Evolutionary conservation across 2,329 filamentous ascomycete species (phyloP).

Genomic region (Aspergillus carbonarius): DNA sequence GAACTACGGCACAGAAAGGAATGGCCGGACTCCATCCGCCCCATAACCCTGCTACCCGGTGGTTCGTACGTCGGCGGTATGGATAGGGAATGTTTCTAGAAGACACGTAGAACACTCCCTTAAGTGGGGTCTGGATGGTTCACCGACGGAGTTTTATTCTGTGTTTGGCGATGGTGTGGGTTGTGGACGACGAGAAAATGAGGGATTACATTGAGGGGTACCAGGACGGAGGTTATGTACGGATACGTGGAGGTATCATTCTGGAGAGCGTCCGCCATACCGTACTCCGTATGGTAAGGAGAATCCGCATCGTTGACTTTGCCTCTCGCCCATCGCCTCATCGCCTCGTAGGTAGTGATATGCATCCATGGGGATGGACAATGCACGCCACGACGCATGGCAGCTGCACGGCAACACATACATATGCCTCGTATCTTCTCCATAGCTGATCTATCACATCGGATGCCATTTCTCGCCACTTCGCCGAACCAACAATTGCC

Average conservation of each 20-base stretch:
- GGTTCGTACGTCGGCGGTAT: neutral
- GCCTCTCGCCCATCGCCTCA: too few species aligned
- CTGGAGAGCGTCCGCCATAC: too few species aligned
- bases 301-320: too few species aligned
- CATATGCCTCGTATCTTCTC: neutral
- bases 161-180: neutral
- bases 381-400: neutral
- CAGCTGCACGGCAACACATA: neutral
- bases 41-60: constrained; percentile 7
- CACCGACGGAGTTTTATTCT: constrained; percentile 4
- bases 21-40: neutral
- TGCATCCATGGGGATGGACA: neutral
- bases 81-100: constrained; percentile 22
- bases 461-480: neutral
- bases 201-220: neutral
- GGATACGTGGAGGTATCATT: too few species aligned
- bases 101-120: constrained; percentile 18
- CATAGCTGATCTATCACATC: neutral
- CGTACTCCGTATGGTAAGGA: too few species aligned
- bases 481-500: neutral
- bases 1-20: constrained; percentile 4
- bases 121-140: neutral
- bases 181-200: neutral
- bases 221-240: too few species aligned
- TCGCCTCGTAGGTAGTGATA: too few species aligned